phyloP scores from a whole-genome alignment of 1,284 basidiomycete genomes.

The Heterobasidion occidentale region DNA sequence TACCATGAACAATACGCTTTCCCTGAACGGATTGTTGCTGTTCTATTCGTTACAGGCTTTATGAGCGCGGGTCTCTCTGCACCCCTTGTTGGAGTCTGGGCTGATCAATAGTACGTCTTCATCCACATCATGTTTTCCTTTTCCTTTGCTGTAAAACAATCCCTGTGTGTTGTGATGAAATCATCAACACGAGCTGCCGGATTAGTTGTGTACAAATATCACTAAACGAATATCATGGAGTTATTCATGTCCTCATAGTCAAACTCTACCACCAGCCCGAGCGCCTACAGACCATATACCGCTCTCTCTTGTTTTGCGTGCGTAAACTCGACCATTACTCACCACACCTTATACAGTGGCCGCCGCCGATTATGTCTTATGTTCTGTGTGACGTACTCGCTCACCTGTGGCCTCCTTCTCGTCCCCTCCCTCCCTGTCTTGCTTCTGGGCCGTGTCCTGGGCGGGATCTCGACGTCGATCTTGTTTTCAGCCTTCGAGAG shows the following conservation, averaged over 20 bases:
- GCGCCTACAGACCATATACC: not conserved
- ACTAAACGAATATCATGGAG: not conserved
- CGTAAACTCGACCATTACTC: not conserved
- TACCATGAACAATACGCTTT: conserved; percentile 64
- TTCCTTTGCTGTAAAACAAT: not conserved
- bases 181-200: not conserved
- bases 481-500: conserved; percentile 70
- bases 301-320: not conserved
- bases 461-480: conserved; percentile 66
- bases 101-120: conserved; percentile 58
- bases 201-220: not conserved
- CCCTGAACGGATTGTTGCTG: conserved; percentile 54
- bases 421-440: conserved; percentile 50
- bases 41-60: conserved; percentile 69
- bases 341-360: conserved; percentile 32
- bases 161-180: not conserved
- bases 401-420: conserved; percentile 51
- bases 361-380: conserved; percentile 57
- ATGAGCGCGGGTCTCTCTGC: conserved; percentile 60
- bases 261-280: not conserved
- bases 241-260: not conserved
- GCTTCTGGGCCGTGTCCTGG: conserved; percentile 52
- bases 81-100: conserved; percentile 67
- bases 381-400: conserved; percentile 59
- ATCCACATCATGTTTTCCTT: not conserved